A percentile compares a stretch with the other conserved stretches of the same genome.
Conservation (phyloP, 2,329 filamentous ascomycete genomes). For the Teratosphaeria epicoccoides region DNA sequence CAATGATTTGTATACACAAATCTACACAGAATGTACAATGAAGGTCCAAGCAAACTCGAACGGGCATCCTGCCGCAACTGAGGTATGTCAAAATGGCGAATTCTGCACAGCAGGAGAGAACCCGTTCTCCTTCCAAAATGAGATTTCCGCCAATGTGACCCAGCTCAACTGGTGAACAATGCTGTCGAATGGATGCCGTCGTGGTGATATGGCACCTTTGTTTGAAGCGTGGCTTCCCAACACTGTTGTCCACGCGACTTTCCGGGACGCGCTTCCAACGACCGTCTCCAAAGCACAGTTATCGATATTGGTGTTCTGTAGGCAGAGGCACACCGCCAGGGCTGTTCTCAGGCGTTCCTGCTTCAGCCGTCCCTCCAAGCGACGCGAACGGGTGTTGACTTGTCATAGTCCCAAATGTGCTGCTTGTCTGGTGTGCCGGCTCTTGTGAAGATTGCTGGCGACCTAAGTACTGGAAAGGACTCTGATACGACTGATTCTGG, state of each 20-base stretch:
- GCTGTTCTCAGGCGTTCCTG: constrained; percentile 10
- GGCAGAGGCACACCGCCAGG: constrained; percentile 12
- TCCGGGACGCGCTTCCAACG: too few relatives aligned
- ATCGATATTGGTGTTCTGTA: constrained; percentile 12
- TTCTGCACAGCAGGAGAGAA: constrained; percentile 3
- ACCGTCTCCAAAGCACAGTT: neutral
- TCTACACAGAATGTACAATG: neutral
- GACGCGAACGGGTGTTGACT: constrained; percentile 6
- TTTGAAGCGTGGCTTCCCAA: too few relatives aligned
- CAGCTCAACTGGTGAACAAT: neutral
- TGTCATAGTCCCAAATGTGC: constrained; percentile 4
- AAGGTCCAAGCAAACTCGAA: neutral
- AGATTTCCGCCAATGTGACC: neutral
- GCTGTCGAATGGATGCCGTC: neutral
- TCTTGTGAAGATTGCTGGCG: constrained; percentile 1
- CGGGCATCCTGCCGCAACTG: constrained; percentile 1
- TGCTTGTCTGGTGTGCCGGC: constrained; percentile 2
- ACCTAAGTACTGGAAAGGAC: constrained; percentile 1
- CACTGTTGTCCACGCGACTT: too few relatives aligned
- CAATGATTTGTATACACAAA: neutral
- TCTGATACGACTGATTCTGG: constrained; percentile 1
- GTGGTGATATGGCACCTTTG: too few relatives aligned
- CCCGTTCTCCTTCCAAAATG: neutral
- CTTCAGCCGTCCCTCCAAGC: constrained; percentile 3
- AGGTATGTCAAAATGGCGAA: neutral